Percentiles rank a stretch among this genome's conserved stretches.
Evolutionary conservation across 176 grass and related monocot species (phyloP).

Genomic region (Ananas comosus): DNA sequence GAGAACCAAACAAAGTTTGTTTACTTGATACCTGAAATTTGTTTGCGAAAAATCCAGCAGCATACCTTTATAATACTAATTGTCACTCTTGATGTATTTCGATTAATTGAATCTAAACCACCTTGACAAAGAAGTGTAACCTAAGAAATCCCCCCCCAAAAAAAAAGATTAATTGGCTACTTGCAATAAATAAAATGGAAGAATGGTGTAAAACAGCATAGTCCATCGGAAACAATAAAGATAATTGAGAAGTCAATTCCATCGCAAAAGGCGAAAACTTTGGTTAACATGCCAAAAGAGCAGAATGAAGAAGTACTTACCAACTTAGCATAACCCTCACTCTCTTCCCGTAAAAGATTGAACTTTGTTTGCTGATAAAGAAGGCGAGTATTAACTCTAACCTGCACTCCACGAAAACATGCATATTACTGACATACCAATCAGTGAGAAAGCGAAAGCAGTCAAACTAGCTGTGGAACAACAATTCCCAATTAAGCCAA

Average conservation of each 20-base stretch:
- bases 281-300: not conserved
- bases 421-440: not conserved
- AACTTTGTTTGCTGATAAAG: constrained; percentile 99
- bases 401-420: constrained; percentile 45
- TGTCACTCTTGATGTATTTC: constrained; percentile 56
- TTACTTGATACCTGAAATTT: not conserved
- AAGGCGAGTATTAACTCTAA: constrained; percentile 98
- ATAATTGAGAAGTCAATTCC: not conserved
- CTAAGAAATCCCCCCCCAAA: constrained; percentile 36
- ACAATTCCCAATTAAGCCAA: not conserved
- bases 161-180: constrained; percentile 9
- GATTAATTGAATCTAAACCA: constrained; percentile 50
- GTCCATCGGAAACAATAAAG: no score
- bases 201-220: not conserved
- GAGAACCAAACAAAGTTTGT: not conserved
- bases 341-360: constrained; percentile 94
- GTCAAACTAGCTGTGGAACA: constrained; percentile 5
- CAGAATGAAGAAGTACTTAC: constrained; percentile 26
- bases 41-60: not conserved
- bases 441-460: not conserved
- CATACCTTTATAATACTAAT: constrained; percentile 95
- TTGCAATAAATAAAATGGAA: constrained; percentile 5
- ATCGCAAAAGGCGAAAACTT: not conserved
- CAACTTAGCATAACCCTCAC: constrained; percentile 96
- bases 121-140: constrained; percentile 93